Evolutionary conservation across 2,329 filamentous ascomycete genomes (phyloP).

Genomic region (Aspergillus thermomutatus): DNA sequence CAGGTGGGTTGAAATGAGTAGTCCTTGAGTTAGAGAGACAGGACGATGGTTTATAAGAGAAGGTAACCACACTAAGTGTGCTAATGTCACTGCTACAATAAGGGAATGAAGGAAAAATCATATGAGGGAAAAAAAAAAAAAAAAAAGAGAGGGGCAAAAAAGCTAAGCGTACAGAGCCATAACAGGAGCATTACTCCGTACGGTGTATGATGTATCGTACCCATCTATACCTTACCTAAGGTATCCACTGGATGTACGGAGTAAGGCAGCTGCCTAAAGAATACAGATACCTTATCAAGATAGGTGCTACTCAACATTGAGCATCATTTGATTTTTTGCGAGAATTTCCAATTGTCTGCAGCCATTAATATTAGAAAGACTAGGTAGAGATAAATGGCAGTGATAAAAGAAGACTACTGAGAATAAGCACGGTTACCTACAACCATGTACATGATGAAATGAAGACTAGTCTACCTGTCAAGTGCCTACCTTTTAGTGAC

Average conservation of each 20-base stretch:
- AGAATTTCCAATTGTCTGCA: background rate
- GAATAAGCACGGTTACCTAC: background rate
- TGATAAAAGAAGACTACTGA: background rate
- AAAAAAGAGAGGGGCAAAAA: constrained; percentile 7
- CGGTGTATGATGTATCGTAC: too few species aligned
- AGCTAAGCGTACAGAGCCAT: background rate
- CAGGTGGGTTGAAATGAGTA: constrained; percentile 12
- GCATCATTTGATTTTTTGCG: too few species aligned
- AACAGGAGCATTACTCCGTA: background rate
- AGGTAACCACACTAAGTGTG: background rate
- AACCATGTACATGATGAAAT: background rate
- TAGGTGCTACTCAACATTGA: too few species aligned
- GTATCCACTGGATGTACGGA: background rate
- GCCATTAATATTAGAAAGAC: background rate
- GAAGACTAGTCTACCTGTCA: background rate
- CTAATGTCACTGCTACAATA: background rate
- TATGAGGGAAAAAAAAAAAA: background rate
- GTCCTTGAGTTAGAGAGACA: constrained; percentile 1
- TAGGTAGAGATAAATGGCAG: too few species aligned
- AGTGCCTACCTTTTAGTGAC: background rate
- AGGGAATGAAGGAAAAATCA: constrained; percentile 1
- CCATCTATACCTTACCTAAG: background rate
- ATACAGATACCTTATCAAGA: background rate
- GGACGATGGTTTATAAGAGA: background rate
- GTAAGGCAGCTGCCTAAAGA: background rate